Evolutionary conservation across 345 rosid genomes (phyloP), one percentile per base, ranked within the genome.

Genomic region (Lepidium didymum): DNA sequence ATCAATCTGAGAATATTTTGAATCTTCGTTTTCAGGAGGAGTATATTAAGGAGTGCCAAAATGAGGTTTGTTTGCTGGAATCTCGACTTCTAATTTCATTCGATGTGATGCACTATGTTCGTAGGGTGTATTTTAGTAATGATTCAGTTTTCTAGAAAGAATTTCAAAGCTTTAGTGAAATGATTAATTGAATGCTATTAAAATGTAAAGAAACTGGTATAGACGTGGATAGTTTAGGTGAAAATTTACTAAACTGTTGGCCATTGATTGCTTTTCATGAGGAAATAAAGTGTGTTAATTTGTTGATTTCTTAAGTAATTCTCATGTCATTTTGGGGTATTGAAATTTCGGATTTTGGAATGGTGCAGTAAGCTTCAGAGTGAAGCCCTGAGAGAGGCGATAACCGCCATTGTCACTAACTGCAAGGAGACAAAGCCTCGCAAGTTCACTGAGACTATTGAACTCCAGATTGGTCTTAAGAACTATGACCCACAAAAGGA

Each of bases 401-500:
- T 93, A 44, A 13, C 94, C 1, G 62, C 69, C 18, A 83, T 93
- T 59, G 59, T 67, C 80, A 67, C 65, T 52, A 73, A 82, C 38
- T 76, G 81, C 3, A 78, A 79, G 23, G 98, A 90, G 77, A 93
- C 84, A 29, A 79, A 84, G 18, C 75, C 75, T 1, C 80, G 96
- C 3, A 88, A 90, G 54, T 90, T 93, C 75, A 81, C 87, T 0
- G 97, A 93, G 90, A 90, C 97, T 0, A 79, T 93, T 51, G 98
- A 93, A 51, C 92, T 93, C 16, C 94, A 93, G 85, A 90, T 93
- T 75, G 98, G 98, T 18, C 83, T 93, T 66, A 90, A 90, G 77
- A 92, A 92, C 79, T 92, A 92, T 57, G 98, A 90, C 64, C 96
- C 97, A 1, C 98, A 92, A 43, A 92, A 92, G 74, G 98, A 92